Conservation (phyloP, 1,139 yeast species). For the Saccharomyces pastorianus region DNA sequence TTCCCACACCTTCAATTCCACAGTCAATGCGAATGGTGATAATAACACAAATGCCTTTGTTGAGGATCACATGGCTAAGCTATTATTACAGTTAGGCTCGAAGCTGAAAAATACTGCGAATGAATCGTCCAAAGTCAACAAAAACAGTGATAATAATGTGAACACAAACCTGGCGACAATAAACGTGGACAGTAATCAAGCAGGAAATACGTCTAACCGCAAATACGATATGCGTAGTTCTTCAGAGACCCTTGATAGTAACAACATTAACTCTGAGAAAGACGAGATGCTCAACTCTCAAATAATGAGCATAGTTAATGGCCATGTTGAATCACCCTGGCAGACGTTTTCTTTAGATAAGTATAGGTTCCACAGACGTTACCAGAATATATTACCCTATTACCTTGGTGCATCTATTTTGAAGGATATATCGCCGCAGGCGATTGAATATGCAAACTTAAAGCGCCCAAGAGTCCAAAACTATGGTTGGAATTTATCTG, state of each 20-base stretch:
- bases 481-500: conserved; percentile 63
- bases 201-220: neutral
- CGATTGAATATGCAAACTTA: conserved; percentile 34
- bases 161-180: conserved; percentile 9
- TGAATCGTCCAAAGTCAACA: conserved; percentile 6
- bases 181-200: neutral
- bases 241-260: neutral
- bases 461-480: conserved; percentile 49
- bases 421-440: conserved; percentile 34
- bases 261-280: conserved; percentile 6
- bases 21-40: neutral
- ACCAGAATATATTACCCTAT: conserved; percentile 42
- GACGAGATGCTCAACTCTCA: conserved; percentile 11
- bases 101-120: conserved; percentile 3
- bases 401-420: conserved; percentile 40
- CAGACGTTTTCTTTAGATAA: conserved; percentile 32
- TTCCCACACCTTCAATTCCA: conserved; percentile 1
- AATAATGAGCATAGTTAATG: conserved; percentile 1
- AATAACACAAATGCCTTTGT: neutral
- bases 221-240: neutral
- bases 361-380: conserved; percentile 46
- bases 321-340: conserved; percentile 9
- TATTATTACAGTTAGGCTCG: conserved; percentile 3
- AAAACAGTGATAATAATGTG: conserved; percentile 10
- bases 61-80: conserved; percentile 3